phyloP scores from a whole-genome alignment of 2,329 filamentous ascomycete genomes.

The Dothideomycetidae sp. region DNA sequence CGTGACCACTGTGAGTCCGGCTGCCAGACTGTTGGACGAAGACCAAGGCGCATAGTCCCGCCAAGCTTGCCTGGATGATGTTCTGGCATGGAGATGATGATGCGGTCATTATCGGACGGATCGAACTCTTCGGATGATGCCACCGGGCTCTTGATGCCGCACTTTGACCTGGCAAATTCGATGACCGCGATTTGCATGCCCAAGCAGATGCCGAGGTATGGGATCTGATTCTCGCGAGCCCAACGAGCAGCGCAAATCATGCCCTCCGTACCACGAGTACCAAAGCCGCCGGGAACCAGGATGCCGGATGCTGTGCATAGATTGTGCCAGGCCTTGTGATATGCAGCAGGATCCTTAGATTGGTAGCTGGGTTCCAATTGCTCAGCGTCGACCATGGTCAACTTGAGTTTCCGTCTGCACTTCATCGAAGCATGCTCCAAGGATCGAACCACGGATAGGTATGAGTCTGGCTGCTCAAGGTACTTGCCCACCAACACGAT shows the following conservation, averaged over 20 bases:
- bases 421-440: constrained; percentile 87
- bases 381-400: constrained; percentile 74
- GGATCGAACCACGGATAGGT: constrained; percentile 70
- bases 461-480: constrained; percentile 68
- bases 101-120: constrained; percentile 47
- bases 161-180: constrained; percentile 68
- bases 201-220: constrained; percentile 80
- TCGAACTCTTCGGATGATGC: constrained; percentile 45
- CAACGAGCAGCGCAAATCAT: constrained; percentile 83
- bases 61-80: constrained; percentile 62
- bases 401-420: constrained; percentile 61
- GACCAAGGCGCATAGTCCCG: constrained; percentile 75
- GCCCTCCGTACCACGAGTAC: constrained; percentile 66
- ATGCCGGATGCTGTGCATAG: constrained; percentile 29
- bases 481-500: constrained; percentile 94
- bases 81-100: constrained; percentile 90
- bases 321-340: constrained; percentile 42
- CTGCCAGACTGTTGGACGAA: constrained; percentile 63
- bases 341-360: constrained; percentile 52
- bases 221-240: constrained; percentile 67
- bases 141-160: constrained; percentile 39
- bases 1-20: constrained; percentile 61
- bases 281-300: constrained; percentile 66
- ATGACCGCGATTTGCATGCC: constrained; percentile 90
- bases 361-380: constrained; percentile 59